Base-by-base conservation (phyloP, 2,329 filamentous ascomycete species). In the Eutypella sp. region DNA sequence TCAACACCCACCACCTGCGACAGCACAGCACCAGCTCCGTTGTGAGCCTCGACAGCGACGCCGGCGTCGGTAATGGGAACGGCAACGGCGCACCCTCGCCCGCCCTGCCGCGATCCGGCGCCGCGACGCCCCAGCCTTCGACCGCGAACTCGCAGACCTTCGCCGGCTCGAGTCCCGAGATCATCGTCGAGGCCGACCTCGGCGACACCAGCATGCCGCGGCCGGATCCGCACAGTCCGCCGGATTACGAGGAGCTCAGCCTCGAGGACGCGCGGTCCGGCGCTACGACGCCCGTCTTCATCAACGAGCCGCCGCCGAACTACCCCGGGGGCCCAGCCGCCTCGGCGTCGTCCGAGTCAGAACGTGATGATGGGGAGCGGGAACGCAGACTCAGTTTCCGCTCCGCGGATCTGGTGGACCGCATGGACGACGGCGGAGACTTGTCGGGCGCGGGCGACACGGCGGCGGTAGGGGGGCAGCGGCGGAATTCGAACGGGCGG, bases 21-120 rank as follows among this genome's bases (percentile, higher is more conserved):
- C 69, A 72, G 27, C 66, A 67, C 19, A 79, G 76, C 57, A 67
- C 64, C n/a, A 76, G 73, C 55, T 82, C 80, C 1, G 67, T 78
- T 15, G 57, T 79, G n/a, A 81, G 76, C 59, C 68, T 81, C 48
- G 69, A 73, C 7, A 72, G 70, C 46, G 71, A 72, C 42, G 63
- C 57, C 15, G 66, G 68, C 41, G 51, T 72, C n/a, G n/a, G n/a
- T n/a, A n/a, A n/a, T n/a, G n/a, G n/a, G n/a, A 72, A 70, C 46
- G 71, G 72, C 42, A 63, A 57, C 15, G 66, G 68, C 41, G 51
- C 72, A 5, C 67, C 67, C 15, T 70, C 73, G 6, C 65, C 70
- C 5, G 58, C 60, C 9, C 51, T 69, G 20, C 62, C 67, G 4
- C 64, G 65, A 46, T 79, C 77, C 4, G 64, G 66, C 9, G 56